Percentiles rank a stretch among this genome's conserved stretches.
Conservation (phyloP, 2,329 filamentous ascomycete genomes). For the Taxawa tesnikishii region DNA sequence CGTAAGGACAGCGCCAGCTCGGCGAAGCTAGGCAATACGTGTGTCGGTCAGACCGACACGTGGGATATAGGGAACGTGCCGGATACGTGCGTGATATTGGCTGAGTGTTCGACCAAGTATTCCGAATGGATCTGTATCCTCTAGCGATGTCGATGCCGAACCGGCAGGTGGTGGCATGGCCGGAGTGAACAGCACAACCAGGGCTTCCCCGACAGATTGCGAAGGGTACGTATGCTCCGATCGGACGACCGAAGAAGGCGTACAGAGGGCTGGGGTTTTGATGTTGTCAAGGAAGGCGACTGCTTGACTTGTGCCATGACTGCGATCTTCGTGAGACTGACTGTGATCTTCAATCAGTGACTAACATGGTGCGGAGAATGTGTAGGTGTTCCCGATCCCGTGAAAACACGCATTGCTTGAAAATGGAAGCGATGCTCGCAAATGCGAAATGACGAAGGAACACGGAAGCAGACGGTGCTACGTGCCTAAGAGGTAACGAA, state of each 20-base stretch:
- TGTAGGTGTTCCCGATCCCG: no score
- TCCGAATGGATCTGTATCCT: constrained; percentile 57
- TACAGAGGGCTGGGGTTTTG: background rate
- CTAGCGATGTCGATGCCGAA: constrained; percentile 15
- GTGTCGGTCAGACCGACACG: constrained; percentile 50
- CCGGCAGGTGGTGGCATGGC: no score
- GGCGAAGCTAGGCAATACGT: constrained; percentile 50
- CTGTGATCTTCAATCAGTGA: no score
- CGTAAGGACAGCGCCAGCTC: constrained; percentile 48
- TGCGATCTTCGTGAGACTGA: no score
- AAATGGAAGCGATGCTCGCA: no score
- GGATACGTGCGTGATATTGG: constrained; percentile 46
- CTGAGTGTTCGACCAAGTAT: constrained; percentile 53
- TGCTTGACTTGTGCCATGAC: no score
- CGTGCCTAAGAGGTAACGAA: no score
- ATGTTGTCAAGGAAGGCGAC: no score
- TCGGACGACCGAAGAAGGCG: constrained; percentile 4
- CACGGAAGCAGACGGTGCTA: no score
- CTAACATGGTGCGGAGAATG: no score
- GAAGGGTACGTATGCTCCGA: constrained; percentile 1
- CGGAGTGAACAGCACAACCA: constrained; percentile 35
- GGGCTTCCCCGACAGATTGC: constrained; percentile 19
- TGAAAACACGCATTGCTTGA: no score
- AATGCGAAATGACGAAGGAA: no score
- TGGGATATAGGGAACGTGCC: constrained; percentile 60